Conservation (phyloP, 1,284 basidiomycete genomes). For the Sporisorium sorghi region DNA sequence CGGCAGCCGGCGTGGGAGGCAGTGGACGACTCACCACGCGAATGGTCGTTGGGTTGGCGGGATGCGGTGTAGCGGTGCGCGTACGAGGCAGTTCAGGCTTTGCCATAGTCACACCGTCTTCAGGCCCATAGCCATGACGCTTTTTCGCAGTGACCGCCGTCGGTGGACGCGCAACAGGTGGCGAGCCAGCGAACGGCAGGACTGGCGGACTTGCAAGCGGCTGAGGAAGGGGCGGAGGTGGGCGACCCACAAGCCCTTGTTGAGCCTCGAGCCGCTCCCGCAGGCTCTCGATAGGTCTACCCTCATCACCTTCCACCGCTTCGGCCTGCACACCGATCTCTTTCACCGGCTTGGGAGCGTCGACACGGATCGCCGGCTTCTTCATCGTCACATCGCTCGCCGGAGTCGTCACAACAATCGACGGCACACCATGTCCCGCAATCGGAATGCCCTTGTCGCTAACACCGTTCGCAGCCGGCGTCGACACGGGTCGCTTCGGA, state of each 20-base stretch:
- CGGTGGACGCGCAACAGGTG: neutral
- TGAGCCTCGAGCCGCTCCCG: slow-evolving; percentile 18
- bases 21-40: slow-evolving; percentile 25
- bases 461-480: neutral
- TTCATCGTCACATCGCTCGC: neutral
- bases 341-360: neutral
- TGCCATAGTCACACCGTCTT: neutral
- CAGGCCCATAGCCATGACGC: slow-evolving; percentile 6
- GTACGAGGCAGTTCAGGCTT: neutral
- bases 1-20: slow-evolving; percentile 23
- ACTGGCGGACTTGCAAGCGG: too few relatives aligned
- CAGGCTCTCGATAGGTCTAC: slow-evolving; percentile 11
- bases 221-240: slow-evolving; percentile 18
- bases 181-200: neutral
- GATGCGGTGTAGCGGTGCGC: slow-evolving; percentile 12
- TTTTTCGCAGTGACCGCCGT: slow-evolving; percentile 14
- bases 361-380: neutral
- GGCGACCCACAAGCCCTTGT: neutral
- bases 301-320: neutral
- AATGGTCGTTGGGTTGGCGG: neutral
- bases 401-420: neutral
- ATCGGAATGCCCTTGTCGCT: slow-evolving; percentile 11
- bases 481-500: slow-evolving; percentile 6
- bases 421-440: slow-evolving; percentile 8
- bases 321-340: neutral